A percentile compares a stretch with the other conserved stretches of the same genome.
These are phyloP conservation scores for Boletellus ananiceps DNA, from an alignment of 768 basidiomycete species.

Conservation along the genomic window DNA sequence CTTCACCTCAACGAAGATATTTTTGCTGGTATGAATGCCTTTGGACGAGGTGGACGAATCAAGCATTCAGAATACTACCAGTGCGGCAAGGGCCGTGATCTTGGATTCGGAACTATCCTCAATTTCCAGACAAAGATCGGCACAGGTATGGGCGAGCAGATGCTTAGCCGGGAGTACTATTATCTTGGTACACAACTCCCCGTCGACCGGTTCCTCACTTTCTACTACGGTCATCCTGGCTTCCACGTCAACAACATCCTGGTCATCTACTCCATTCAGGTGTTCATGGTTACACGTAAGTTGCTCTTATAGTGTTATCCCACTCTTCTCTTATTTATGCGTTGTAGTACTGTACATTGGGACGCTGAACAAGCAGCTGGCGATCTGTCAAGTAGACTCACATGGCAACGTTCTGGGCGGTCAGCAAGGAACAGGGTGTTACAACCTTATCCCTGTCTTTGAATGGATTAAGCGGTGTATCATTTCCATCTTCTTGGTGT, in stretches of 20 bases:
- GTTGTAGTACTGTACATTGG: slow-evolving; percentile 83
- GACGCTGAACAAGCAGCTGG: slow-evolving; percentile 89
- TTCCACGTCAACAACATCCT: slow-evolving; percentile 99
- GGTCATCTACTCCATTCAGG: slow-evolving; percentile 95
- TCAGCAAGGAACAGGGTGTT: slow-evolving; percentile 76
- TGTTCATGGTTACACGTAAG: slow-evolving; percentile 94
- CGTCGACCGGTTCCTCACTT: slow-evolving; percentile 97
- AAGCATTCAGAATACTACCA: slow-evolving; percentile 99
- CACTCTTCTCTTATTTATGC: slow-evolving; percentile 5
- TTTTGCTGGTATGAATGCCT: slow-evolving; percentile 98
- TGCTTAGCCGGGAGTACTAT: slow-evolving; percentile 99
- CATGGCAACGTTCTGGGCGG: slow-evolving; percentile 74
- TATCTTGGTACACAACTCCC: slow-evolving; percentile 98
- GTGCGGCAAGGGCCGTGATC: slow-evolving; percentile 98
- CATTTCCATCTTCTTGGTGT: slow-evolving; percentile 96
- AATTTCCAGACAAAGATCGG: slow-evolving; percentile 99
- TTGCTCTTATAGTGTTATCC: slow-evolving; percentile 17
- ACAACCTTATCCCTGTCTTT: slow-evolving; percentile 94
- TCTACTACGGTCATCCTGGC: slow-evolving; percentile 98
- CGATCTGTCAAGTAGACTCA: slow-evolving; percentile 83
- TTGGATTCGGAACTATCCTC: slow-evolving; percentile 97
- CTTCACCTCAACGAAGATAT: slow-evolving; percentile 99
- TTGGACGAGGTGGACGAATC: slow-evolving; percentile 96
- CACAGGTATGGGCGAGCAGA: slow-evolving; percentile 99
- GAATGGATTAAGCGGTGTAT: slow-evolving; percentile 98